phyloP scores from a whole-genome alignment of 306 rosid species.

The Castanea sativa region DNA sequence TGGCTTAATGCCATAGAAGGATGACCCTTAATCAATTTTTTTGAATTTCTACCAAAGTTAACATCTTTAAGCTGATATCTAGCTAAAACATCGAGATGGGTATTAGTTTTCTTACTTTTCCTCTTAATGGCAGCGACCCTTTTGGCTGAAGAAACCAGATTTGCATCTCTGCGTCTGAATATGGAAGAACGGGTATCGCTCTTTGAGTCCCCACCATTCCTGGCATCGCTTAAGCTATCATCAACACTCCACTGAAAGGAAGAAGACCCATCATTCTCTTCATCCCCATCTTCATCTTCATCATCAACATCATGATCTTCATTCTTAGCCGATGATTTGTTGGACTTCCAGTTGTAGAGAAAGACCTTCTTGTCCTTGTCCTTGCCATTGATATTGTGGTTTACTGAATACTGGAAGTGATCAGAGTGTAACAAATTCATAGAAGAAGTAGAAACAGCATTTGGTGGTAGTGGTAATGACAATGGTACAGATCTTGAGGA shows the following conservation, averaged over 20 bases:
- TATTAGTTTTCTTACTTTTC: constrained; percentile 45
- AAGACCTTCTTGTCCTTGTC: constrained; percentile 51
- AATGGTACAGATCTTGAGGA: constrained; percentile 64
- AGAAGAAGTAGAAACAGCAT: constrained; percentile 34
- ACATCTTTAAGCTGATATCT: constrained; percentile 43
- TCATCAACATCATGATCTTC: constrained; percentile 38
- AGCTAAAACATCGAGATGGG: constrained; percentile 46
- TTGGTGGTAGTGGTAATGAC: too few relatives aligned
- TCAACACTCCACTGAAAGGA: constrained; percentile 60
- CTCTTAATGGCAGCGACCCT: constrained; percentile 20
- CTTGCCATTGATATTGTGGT: constrained; percentile 13
- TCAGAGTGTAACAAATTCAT: constrained; percentile 20
- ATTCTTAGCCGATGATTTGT: constrained; percentile 40
- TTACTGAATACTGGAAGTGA: background rate
- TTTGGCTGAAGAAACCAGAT: constrained; percentile 41
- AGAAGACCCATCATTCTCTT: constrained; percentile 36
- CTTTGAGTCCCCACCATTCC: constrained; percentile 54
- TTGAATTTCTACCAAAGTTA: constrained; percentile 43
- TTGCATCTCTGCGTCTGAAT: constrained; percentile 46
- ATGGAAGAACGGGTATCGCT: constrained; percentile 58
- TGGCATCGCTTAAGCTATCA: constrained; percentile 70
- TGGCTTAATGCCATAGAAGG: constrained; percentile 36
- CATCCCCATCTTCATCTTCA: constrained; percentile 9
- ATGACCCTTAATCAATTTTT: constrained; percentile 42
- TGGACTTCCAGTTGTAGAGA: constrained; percentile 81